phyloP scores from a whole-genome alignment of 2,329 filamentous ascomycete genomes.

The Clonostachys chloroleuca region DNA sequence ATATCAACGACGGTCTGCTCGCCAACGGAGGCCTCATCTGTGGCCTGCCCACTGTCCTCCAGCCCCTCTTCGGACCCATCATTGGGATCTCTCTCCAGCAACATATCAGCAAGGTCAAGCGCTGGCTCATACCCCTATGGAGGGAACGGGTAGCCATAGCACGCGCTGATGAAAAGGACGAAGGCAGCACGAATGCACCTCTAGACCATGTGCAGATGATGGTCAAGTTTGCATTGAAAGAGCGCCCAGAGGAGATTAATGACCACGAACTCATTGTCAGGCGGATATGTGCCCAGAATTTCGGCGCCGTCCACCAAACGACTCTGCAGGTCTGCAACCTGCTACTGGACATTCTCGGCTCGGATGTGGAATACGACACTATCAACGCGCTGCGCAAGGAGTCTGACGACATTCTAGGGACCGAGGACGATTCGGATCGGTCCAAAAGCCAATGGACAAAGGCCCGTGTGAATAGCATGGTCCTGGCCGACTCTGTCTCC shows the following conservation, averaged over 20 bases:
- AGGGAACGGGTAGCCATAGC: constrained; percentile 11
- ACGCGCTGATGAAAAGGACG: constrained; percentile 8
- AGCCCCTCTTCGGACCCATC: constrained; percentile 20
- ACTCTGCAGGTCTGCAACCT: constrained; percentile 31
- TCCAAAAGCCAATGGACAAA: constrained; percentile 27
- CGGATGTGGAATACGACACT: constrained; percentile 28
- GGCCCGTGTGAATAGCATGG: constrained; percentile 25
- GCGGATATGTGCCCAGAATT: constrained; percentile 24
- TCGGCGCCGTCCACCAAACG: constrained; percentile 32
- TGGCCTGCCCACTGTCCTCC: constrained; percentile 19
- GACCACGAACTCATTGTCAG: constrained; percentile 18
- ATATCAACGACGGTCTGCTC: constrained; percentile 22
- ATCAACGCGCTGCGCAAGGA: constrained; percentile 30
- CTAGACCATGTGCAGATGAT: constrained; percentile 36
- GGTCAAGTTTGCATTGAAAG: constrained; percentile 27
- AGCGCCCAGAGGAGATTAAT: constrained; percentile 28
- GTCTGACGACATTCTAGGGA: constrained; percentile 18
- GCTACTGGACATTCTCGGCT: constrained; percentile 27
- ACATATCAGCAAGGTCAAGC: constrained; percentile 16
- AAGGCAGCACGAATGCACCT: constrained; percentile 11
- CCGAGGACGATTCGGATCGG: constrained; percentile 6
- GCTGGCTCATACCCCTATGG: constrained; percentile 14
- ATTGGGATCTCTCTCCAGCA: constrained; percentile 11
- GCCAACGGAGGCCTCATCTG: constrained; percentile 22
- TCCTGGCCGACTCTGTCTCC: constrained; percentile 30